phyloP scores from a whole-genome alignment of 192 early-diverging fungal genomes.

The Rhizoclosmatium sp. region DNA sequence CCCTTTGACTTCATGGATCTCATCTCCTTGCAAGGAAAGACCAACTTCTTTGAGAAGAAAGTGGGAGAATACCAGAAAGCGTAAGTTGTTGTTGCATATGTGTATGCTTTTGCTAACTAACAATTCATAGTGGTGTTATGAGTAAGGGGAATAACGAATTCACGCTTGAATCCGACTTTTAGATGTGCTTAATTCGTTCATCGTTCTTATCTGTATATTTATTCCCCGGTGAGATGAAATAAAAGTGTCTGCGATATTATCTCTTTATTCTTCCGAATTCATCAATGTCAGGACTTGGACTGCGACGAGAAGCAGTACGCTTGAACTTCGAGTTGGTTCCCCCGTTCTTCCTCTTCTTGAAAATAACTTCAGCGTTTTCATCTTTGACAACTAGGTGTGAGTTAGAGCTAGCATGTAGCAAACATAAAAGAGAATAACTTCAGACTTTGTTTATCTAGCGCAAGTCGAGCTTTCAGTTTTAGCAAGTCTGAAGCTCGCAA shows the following conservation, averaged over 20 bases:
- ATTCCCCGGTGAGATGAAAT: not conserved
- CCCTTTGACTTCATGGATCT: conserved; percentile 99
- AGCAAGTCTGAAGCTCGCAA: conserved; percentile 22
- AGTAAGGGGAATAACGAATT: conserved; percentile 52
- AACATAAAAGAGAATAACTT: not conserved
- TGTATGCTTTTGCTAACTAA: not conserved
- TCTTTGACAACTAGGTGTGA: not conserved
- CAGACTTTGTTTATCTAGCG: conserved; percentile 33
- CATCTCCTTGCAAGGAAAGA: conserved; percentile 98
- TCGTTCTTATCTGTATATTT: not conserved
- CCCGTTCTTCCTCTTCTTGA: conserved; percentile 25
- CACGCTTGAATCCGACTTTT: conserved; percentile 52
- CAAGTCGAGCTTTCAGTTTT: conserved; percentile 30
- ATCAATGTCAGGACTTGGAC: conserved; percentile 18
- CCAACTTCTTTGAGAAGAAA: conserved; percentile 98
- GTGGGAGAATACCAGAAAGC: conserved; percentile 96
- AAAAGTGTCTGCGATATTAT: not conserved
- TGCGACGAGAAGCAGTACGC: not conserved
- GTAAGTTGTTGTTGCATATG: conserved; percentile 60
- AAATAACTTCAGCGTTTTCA: conserved; percentile 18
- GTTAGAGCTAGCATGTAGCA: not conserved
- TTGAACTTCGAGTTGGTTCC: not conserved
- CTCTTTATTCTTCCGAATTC: conserved; percentile 22
- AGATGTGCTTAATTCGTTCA: not conserved
- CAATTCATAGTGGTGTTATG: conserved; percentile 65